These are phyloP conservation scores for Fusarium pininemorale DNA, from an alignment of 2,329 filamentous ascomycete genomes.

Conservation along the genomic window DNA sequence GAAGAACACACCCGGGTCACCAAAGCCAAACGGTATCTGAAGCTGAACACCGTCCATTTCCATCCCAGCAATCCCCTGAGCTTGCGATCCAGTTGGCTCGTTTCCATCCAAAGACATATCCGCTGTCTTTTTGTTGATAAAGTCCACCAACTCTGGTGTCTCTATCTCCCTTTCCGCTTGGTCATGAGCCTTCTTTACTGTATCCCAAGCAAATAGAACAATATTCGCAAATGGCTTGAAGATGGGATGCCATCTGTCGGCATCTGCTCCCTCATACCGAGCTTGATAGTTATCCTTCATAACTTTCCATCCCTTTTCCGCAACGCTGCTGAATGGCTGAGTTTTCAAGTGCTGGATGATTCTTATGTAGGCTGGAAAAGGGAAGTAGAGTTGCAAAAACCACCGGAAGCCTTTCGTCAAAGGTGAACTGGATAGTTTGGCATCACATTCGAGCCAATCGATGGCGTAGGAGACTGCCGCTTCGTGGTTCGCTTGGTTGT, in stretches of 20 bases:
- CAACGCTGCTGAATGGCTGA: neutral
- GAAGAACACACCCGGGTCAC: neutral
- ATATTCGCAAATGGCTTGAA: slow-evolving; percentile 3
- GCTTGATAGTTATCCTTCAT: slow-evolving; percentile 7
- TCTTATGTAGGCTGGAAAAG: slow-evolving; percentile 53
- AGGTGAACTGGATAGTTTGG: slow-evolving; percentile 44
- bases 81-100: fast-evolving
- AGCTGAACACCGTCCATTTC: neutral
- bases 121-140: neutral
- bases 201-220: neutral
- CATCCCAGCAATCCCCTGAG: neutral
- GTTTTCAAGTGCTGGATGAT: slow-evolving; percentile 48
- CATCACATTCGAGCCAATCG: slow-evolving; percentile 50
- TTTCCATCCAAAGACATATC: neutral
- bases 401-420: slow-evolving; percentile 49
- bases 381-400: slow-evolving; percentile 50
- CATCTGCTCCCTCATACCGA: neutral
- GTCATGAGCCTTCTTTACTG: neutral
- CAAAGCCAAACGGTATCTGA: neutral
- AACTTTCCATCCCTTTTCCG: neutral
- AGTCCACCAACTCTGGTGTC: neutral
- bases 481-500: slow-evolving; percentile 44
- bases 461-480: slow-evolving; percentile 45
- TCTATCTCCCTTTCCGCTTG: neutral
- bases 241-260: neutral